phyloP scores from a whole-genome alignment of 2,329 filamentous ascomycete species.

The Ascochyta rabiei region DNA sequence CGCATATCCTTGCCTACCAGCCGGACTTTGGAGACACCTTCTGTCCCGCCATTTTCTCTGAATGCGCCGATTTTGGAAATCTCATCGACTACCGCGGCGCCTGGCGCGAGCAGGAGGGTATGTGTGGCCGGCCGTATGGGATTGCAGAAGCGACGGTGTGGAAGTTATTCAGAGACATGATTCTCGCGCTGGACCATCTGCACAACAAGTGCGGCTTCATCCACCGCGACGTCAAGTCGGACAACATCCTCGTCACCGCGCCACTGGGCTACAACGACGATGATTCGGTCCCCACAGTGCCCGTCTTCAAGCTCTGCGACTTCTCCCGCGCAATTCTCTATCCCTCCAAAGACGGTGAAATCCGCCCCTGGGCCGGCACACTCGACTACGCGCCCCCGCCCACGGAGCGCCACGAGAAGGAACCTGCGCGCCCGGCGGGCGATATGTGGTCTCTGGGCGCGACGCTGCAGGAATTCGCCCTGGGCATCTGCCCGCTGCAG shows the following conservation, averaged over 20 bases:
- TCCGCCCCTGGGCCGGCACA: conserved; percentile 20
- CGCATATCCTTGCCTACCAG: neutral
- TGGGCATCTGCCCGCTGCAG: conserved; percentile 13
- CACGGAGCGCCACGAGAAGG: conserved; percentile 2
- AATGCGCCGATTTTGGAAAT: neutral
- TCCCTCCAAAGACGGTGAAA: neutral
- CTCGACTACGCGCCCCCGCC: conserved; percentile 19
- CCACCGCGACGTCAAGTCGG: conserved; percentile 90
- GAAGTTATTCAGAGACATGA: conserved; percentile 35
- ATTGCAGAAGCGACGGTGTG: conserved; percentile 31
- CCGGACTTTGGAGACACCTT: neutral
- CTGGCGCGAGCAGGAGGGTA: conserved; percentile 3
- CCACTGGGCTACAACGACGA: conserved; percentile 2
- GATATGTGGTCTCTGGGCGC: conserved; percentile 34
- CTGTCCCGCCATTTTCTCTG: neutral
- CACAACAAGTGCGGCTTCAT: conserved; percentile 56
- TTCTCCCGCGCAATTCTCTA: conserved; percentile 20
- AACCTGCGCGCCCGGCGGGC: conserved; percentile 14
- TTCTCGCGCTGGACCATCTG: conserved; percentile 25
- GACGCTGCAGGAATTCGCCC: conserved; percentile 26
- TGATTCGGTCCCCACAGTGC: conserved; percentile 15
- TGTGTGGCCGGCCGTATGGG: neutral
- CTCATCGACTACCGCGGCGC: conserved; percentile 5
- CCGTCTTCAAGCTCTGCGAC: conserved; percentile 34
- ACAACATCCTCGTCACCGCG: conserved; percentile 79